These are phyloP conservation scores for Pleurotus giganteus DNA, from an alignment of 768 basidiomycete genomes.

Conservation along the genomic window DNA sequence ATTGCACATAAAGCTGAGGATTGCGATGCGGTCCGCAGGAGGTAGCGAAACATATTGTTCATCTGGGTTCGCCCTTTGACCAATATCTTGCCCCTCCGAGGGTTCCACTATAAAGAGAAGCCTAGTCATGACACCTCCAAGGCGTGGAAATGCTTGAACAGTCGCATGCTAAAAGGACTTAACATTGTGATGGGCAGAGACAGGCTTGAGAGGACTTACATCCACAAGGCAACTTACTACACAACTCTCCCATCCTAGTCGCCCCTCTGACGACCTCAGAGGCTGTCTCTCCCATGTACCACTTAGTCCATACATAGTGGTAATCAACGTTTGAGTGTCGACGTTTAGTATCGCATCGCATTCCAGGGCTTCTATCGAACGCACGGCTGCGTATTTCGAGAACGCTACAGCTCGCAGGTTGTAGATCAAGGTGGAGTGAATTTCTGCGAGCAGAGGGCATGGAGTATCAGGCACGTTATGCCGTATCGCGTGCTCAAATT, in stretches of 20 bases:
- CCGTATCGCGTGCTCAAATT: conserved; percentile 83
- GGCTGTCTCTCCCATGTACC: conserved; percentile 85
- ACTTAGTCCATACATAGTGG: conserved; percentile 76
- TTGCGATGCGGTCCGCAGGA: conserved; percentile 76
- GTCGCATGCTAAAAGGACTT: conserved; percentile 63
- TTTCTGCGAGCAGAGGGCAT: conserved; percentile 79
- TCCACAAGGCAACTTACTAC: conserved; percentile 87
- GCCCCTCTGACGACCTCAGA: conserved; percentile 66
- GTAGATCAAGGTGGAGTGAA: conserved; percentile 88
- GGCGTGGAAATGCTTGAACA: conserved; percentile 63
- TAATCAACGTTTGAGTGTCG: conserved; percentile 58
- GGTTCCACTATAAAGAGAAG: conserved; percentile 69
- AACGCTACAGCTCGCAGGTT: conserved; percentile 82
- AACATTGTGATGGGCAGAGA: conserved; percentile 6
- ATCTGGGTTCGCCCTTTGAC: conserved; percentile 43
- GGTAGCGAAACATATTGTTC: conserved; percentile 75
- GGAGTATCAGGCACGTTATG: conserved; percentile 69
- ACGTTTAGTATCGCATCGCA: conserved; percentile 52
- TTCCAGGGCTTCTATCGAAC: conserved; percentile 53
- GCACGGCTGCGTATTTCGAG: conserved; percentile 69
- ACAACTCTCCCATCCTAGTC: conserved; percentile 91
- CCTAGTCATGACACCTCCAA: conserved; percentile 68
- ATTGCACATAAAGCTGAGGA: conserved; percentile 87
- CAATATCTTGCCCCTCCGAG: conserved; percentile 32
- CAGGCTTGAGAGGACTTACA: conserved; percentile 46